phyloP scores from a whole-genome alignment of 129 eudicot species.

The Lonicera japonica region DNA sequence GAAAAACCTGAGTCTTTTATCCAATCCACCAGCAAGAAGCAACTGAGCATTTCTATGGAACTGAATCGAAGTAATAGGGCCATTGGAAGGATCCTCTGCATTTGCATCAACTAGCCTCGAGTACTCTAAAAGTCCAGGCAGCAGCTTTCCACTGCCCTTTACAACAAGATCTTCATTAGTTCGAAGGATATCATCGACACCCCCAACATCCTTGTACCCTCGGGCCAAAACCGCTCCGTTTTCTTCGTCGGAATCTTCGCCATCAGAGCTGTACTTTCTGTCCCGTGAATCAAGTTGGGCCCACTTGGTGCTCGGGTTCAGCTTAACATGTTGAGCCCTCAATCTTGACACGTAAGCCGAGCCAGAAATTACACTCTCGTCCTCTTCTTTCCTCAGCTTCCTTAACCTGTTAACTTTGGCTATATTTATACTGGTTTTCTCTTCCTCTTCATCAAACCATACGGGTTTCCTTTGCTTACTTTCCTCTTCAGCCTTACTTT shows the following conservation, averaged over 20 bases:
- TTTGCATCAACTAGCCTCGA: slow-evolving; percentile 77
- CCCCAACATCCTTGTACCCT: slow-evolving; percentile 34
- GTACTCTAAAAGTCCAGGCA: slow-evolving; percentile 74
- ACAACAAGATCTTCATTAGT: slow-evolving; percentile 73
- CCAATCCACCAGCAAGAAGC: slow-evolving; percentile 80
- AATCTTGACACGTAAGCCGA: slow-evolving; percentile 65
- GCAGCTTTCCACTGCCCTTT: slow-evolving; percentile 42
- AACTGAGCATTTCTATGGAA: slow-evolving; percentile 89
- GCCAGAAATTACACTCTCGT: slow-evolving; percentile 70
- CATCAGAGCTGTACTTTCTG: slow-evolving; percentile 39
- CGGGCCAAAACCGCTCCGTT: slow-evolving; percentile 26
- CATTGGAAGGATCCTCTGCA: slow-evolving; percentile 57
- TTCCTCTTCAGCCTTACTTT: slow-evolving; percentile 20
- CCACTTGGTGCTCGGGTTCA: slow-evolving; percentile 86
- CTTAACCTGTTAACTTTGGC: slow-evolving; percentile 71
- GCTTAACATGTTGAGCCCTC: slow-evolving; percentile 83
- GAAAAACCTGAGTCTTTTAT: slow-evolving; percentile 66
- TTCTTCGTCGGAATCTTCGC: no score
- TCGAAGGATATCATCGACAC: slow-evolving; percentile 46
- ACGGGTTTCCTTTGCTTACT: slow-evolving; percentile 50
- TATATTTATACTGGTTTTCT: slow-evolving; percentile 50
- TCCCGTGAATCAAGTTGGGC: slow-evolving; percentile 46
- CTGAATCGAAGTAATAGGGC: slow-evolving; percentile 66
- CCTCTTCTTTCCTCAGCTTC: slow-evolving; percentile 81
- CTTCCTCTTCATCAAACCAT: slow-evolving; percentile 94